Base-by-base conservation (phyloP, 176 grass and related monocot species). In the Metroxylon sagu region DNA sequence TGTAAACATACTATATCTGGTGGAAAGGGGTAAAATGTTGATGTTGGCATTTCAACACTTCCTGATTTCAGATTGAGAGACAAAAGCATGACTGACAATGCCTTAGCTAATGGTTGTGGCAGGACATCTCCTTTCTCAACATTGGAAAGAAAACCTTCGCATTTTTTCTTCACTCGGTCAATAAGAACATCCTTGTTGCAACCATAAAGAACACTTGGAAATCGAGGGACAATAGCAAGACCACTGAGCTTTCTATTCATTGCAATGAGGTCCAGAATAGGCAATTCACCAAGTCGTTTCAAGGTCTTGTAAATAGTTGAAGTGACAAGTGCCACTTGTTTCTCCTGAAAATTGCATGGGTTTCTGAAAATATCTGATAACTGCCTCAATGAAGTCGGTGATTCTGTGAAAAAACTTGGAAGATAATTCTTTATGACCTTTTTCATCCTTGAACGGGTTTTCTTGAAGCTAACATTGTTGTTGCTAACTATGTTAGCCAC, bases 71-170 rank as follows among this genome's bases (percentile, higher is more conserved):
- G 52, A 57, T 76, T 65, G 19, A 61, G 19, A 35, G 79, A 71
- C 25, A 82, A 66, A 71, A 61, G 39, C 14, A 72, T 49, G 12
- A 76, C 61, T n/a, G 79, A 76, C 18, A 82, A 56, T 53, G 66
- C 79, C 29, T 62, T 72, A 18, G 60, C 61, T 23, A 82, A 71
- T 50, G 50, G 48, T 16, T 66, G 49, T 6, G 73, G 79, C 62
- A 82, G 49, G 53, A 60, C 48, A 55, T 74, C 52, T 43, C 73
- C 61, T 49, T 71, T 50, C 17, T 62, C 30, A 21, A 75, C 65
- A 10, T 3, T 12, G 31, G 61, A 54, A 52, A 67, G 35, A 60
- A 43, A 50, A 43, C 21, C 2, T 8, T 50, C 4, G 21, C 27
- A 76, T 50, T 18, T 48, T 60, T 18, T 61, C 58, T 53, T 67